Evolutionary conservation across 192 early-diverging fungal genomes (phyloP).

Genomic region (Geranomyces michiganensis): DNA sequence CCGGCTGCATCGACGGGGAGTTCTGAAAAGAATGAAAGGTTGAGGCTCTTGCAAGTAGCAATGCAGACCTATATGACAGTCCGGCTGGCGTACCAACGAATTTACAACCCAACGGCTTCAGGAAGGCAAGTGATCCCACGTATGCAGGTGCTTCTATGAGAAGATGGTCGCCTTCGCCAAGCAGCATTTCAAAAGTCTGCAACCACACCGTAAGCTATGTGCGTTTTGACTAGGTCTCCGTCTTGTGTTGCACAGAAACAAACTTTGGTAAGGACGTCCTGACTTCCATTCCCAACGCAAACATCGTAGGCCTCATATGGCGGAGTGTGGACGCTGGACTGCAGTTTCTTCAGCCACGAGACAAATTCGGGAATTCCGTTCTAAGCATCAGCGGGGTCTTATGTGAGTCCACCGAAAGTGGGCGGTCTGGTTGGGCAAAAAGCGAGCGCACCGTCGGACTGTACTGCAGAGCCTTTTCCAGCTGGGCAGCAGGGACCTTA

Average conservation of each 20-base stretch:
- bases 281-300: slow-evolving; percentile 57
- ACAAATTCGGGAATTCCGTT: slow-evolving; percentile 55
- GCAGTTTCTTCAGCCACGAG: slow-evolving; percentile 50
- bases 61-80: neutral
- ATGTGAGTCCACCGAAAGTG: neutral
- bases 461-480: slow-evolving; percentile 53
- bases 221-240: neutral
- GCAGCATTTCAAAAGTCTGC: slow-evolving; percentile 53
- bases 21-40: slow-evolving; percentile 21
- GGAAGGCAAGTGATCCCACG: slow-evolving; percentile 54
- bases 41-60: neutral
- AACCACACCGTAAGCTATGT: slow-evolving; percentile 1
- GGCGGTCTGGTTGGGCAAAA: neutral
- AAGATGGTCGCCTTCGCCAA: slow-evolving; percentile 42
- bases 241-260: neutral
- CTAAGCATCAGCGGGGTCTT: slow-evolving; percentile 5
- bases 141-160: slow-evolving; percentile 57
- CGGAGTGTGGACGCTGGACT: slow-evolving; percentile 49
- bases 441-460: slow-evolving; percentile 40
- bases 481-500: slow-evolving; percentile 34
- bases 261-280: slow-evolving; percentile 60
- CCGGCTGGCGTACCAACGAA: slow-evolving; percentile 29
- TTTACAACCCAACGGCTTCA: slow-evolving; percentile 48
- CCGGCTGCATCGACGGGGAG: slow-evolving; percentile 42
- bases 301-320: slow-evolving; percentile 48